These are phyloP conservation scores for Zelonia costaricensis DNA, from an alignment of 208 protist species.

Conservation along the genomic window DNA sequence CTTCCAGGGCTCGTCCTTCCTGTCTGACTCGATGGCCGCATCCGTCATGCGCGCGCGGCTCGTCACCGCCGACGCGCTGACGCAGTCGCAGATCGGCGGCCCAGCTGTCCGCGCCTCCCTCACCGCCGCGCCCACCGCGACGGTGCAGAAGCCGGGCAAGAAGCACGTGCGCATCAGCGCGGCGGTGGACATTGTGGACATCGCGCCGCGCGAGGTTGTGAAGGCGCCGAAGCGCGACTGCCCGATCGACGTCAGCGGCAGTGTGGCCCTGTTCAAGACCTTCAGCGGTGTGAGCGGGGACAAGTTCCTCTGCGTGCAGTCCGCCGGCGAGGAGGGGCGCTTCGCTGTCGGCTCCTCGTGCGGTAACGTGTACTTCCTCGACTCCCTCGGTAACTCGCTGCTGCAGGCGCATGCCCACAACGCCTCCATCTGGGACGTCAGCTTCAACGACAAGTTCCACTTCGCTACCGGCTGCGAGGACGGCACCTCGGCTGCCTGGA, in stretches of 20 bases:
- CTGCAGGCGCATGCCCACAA: slow-evolving; percentile 81
- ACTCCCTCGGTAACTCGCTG: slow-evolving; percentile 76
- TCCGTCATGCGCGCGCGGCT: slow-evolving; percentile 55
- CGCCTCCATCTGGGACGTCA: slow-evolving; percentile 78
- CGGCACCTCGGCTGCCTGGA: slow-evolving; percentile 62
- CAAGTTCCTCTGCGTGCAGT: slow-evolving; percentile 78
- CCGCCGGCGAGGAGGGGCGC: slow-evolving; percentile 57
- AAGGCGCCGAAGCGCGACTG: slow-evolving; percentile 30
- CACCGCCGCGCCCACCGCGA: slow-evolving; percentile 1
- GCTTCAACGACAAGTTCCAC: slow-evolving; percentile 63
- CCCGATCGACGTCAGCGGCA: slow-evolving; percentile 60
- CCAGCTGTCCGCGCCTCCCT: slow-evolving; percentile 8
- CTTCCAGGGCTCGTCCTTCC: slow-evolving; percentile 54
- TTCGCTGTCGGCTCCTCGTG: slow-evolving; percentile 78
- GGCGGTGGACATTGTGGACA: slow-evolving; percentile 81
- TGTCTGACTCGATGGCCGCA: slow-evolving; percentile 59
- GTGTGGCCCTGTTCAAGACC: slow-evolving; percentile 56
- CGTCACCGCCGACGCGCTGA: slow-evolving; percentile 58
- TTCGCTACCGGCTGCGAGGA: slow-evolving; percentile 85
- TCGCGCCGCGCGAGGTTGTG: slow-evolving; percentile 71
- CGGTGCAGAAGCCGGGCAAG: slow-evolving; percentile 37
- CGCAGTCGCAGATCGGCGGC: slow-evolving; percentile 31
- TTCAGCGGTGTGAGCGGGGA: slow-evolving; percentile 67
- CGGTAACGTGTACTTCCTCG: slow-evolving; percentile 87
- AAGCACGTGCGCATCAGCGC: slow-evolving; percentile 74